Evolutionary conservation across 2,329 filamentous ascomycete species (phyloP).

Genomic region (Endothia cerciana): DNA sequence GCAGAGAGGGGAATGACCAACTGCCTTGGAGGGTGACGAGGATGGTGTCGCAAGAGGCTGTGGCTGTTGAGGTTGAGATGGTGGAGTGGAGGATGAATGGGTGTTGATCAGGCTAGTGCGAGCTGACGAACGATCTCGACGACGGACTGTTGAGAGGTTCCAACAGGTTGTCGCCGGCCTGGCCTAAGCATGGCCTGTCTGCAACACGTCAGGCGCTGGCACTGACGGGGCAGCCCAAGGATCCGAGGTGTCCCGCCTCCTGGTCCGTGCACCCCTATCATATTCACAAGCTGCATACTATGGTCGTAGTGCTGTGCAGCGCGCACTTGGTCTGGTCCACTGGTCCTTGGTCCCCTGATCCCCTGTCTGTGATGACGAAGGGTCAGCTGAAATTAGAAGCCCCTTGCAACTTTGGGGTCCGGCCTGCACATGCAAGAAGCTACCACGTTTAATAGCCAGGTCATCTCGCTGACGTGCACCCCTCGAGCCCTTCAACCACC

Average conservation of each 20-base stretch:
- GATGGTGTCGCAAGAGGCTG: constrained; percentile 17
- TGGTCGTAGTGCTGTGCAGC: background rate
- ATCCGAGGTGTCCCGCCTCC: constrained; percentile 4
- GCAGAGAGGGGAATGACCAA: background rate
- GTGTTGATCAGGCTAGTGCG: constrained; percentile 19
- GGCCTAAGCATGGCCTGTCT: constrained; percentile 18
- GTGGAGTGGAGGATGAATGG: constrained; percentile 26
- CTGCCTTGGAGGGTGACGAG: constrained; percentile 26
- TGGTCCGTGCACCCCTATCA: constrained; percentile 5
- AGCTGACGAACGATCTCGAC: constrained; percentile 15
- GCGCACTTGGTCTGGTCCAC: background rate
- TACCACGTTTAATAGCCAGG: constrained; percentile 13
- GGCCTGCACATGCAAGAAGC: constrained; percentile 11
- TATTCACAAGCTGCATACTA: constrained; percentile 24
- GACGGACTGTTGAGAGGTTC: constrained; percentile 10
- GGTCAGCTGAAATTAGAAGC: constrained; percentile 29
- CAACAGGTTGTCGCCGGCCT: constrained; percentile 14
- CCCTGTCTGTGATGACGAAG: constrained; percentile 25
- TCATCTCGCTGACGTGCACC: constrained; percentile 2
- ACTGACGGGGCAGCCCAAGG: background rate
- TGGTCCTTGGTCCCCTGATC: too few relatives aligned
- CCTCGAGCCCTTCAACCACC: background rate
- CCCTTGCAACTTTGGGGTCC: constrained; percentile 19
- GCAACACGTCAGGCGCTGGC: constrained; percentile 6
- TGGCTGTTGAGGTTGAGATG: constrained; percentile 18